These are phyloP conservation scores for Hortiboletus campestris DNA, from an alignment of 768 basidiomycete species.

Conservation along the genomic window DNA sequence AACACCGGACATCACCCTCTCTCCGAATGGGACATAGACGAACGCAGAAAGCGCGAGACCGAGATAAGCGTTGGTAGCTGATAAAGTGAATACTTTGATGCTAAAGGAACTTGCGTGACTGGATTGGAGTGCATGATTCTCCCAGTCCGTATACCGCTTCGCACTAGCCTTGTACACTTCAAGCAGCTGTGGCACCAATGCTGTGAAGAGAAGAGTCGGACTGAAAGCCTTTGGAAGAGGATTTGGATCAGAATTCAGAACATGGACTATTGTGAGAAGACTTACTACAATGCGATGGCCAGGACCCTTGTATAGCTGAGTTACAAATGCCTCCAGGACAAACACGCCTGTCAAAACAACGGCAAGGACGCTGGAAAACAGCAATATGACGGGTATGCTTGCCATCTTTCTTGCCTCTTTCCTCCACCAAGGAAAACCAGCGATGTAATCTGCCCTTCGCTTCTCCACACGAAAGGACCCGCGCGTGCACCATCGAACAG, in stretches of 20 bases:
- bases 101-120: conserved; percentile 78
- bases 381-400: conserved; percentile 67
- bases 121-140: conserved; percentile 85
- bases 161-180: conserved; percentile 70
- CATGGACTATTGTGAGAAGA: conserved; percentile 2
- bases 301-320: conserved; percentile 84
- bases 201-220: conserved; percentile 81
- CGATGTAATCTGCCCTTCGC: conserved; percentile 56
- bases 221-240: conserved; percentile 54
- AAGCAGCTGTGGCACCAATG: conserved; percentile 78
- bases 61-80: conserved; percentile 87
- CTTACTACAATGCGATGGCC: conserved; percentile 76
- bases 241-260: background rate
- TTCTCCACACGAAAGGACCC: conserved; percentile 77
- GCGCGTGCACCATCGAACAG: conserved; percentile 77
- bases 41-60: conserved; percentile 93
- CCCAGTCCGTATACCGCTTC: conserved; percentile 75
- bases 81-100: conserved; percentile 86
- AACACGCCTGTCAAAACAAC: conserved; percentile 79
- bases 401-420: conserved; percentile 66
- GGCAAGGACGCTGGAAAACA: conserved; percentile 69
- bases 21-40: conserved; percentile 93
- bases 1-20: conserved; percentile 67
- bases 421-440: conserved; percentile 68
- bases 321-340: conserved; percentile 87